phyloP scores from a whole-genome alignment of 2,329 filamentous ascomycete species.

The Whalleya microplaca region DNA sequence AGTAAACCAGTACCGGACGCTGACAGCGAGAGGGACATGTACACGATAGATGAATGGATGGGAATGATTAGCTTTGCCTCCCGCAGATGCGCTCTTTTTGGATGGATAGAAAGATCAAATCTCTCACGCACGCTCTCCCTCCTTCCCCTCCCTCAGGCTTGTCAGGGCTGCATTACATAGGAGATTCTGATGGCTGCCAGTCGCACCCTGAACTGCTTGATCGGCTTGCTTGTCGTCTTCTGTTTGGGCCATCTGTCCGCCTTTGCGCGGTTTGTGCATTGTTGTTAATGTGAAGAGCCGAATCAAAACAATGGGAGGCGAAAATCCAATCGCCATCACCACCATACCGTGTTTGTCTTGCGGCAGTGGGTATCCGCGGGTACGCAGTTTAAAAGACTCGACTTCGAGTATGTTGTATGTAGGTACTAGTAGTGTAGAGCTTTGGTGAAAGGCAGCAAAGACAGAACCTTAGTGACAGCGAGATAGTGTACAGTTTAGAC shows the following conservation, averaged over 20 bases:
- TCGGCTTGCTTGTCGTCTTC: conserved; percentile 23
- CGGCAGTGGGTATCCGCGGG: conserved; percentile 23
- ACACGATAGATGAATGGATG: not conserved
- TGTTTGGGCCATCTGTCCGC: conserved; percentile 25
- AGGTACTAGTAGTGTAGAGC: too few species aligned
- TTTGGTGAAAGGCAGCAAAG: not conserved
- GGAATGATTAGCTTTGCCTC: not conserved
- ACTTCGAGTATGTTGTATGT: not conserved
- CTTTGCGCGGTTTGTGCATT: conserved; percentile 26
- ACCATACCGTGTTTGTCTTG: conserved; percentile 20
- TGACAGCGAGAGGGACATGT: not conserved
- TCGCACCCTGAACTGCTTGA: conserved; percentile 12
- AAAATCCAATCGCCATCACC: conserved; percentile 6
- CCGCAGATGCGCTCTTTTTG: too few species aligned
- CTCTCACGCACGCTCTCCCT: not conserved
- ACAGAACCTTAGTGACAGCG: too few species aligned
- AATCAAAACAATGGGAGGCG: conserved; percentile 16
- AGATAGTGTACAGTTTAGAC: too few species aligned
- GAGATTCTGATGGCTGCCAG: not conserved
- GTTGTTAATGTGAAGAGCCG: conserved; percentile 27
- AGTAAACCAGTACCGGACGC: not conserved
- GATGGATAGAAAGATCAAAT: not conserved
- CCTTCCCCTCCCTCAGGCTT: not conserved
- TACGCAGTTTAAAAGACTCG: not conserved
- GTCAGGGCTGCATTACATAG: not conserved